Conservation (phyloP, 2,329 filamentous ascomycete species). For the Trichophyton equinum region DNA sequence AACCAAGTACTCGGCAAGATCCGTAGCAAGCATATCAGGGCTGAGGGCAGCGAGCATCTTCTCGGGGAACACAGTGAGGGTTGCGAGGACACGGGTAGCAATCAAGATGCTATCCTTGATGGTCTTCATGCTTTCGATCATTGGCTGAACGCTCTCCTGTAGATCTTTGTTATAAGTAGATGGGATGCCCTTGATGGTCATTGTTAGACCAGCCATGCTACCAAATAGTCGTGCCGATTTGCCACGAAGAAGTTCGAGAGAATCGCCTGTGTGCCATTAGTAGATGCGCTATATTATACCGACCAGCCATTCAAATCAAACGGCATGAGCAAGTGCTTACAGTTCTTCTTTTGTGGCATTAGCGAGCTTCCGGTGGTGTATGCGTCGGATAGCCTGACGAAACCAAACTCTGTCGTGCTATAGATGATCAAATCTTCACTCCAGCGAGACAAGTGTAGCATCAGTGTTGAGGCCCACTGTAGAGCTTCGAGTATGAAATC, state of each 20-base stretch:
- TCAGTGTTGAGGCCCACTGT: conserved; percentile 66
- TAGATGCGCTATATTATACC: background rate
- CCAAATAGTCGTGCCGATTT: conserved; percentile 68
- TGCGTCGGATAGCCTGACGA: conserved; percentile 62
- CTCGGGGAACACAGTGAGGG: conserved; percentile 54
- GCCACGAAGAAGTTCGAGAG: conserved; percentile 61
- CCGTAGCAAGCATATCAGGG: conserved; percentile 66
- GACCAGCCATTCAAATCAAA: background rate
- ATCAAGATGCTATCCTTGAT: conserved; percentile 69
- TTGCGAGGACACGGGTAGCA: conserved; percentile 66
- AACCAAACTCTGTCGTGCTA: conserved; percentile 62
- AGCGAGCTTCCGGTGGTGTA: conserved; percentile 65
- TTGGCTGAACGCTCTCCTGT: conserved; percentile 77
- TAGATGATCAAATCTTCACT: conserved; percentile 81
- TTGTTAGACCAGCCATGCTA: conserved; percentile 68
- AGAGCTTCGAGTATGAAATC: conserved; percentile 75
- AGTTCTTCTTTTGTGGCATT: conserved; percentile 79
- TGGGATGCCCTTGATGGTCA: conserved; percentile 61
- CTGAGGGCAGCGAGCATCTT: conserved; percentile 70
- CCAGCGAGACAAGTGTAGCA: conserved; percentile 69
- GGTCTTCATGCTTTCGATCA: conserved; percentile 74
- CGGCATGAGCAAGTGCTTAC: conserved; percentile 15
- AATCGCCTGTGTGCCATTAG: conserved; percentile 37
- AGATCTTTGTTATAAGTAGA: conserved; percentile 84
- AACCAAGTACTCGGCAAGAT: conserved; percentile 38